Conservation (phyloP, 352 stramenopile species). For the Phytophthora quininea region DNA sequence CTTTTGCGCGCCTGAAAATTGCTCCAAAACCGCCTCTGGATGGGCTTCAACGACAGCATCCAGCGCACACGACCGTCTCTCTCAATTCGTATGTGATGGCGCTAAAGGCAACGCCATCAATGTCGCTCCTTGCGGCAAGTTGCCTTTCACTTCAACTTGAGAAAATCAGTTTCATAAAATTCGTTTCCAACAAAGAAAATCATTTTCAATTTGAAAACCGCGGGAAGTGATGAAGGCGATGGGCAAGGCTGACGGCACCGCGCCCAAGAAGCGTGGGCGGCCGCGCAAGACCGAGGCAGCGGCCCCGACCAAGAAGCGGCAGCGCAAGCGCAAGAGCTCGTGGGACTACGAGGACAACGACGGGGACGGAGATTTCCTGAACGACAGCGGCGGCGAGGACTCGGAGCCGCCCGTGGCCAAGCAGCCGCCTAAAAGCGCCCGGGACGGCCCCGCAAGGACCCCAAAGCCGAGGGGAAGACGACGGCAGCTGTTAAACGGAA, state of each 20-base stretch:
- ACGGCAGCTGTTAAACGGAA: slow-evolving; percentile 9
- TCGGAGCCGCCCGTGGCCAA: no score
- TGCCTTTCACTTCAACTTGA: not conserved
- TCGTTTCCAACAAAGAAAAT: no score
- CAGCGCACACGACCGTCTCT: not conserved
- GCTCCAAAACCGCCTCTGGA: not conserved
- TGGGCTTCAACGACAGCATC: no score
- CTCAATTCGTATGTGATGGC: not conserved
- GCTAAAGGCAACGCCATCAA: no score
- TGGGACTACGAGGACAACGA: slow-evolving; percentile 43
- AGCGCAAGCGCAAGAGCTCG: slow-evolving; percentile 21
- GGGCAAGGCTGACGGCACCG: not conserved
- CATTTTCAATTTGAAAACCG: no score
- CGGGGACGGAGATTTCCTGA: slow-evolving; percentile 30
- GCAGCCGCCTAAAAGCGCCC: slow-evolving; percentile 27
- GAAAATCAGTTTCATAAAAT: not conserved
- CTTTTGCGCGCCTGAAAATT: not conserved
- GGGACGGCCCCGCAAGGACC: slow-evolving; percentile 6
- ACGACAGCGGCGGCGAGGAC: slow-evolving; percentile 30
- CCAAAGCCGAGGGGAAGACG: slow-evolving; percentile 17
- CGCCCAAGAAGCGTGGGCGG: slow-evolving; percentile 17
- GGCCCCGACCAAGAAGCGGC: slow-evolving; percentile 21
- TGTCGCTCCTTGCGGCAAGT: no score
- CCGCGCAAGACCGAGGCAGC: slow-evolving; percentile 10
- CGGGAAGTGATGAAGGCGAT: no score